Conservation (phyloP, 73 alveolate species). For the Symbiodinium pilosum region DNA sequence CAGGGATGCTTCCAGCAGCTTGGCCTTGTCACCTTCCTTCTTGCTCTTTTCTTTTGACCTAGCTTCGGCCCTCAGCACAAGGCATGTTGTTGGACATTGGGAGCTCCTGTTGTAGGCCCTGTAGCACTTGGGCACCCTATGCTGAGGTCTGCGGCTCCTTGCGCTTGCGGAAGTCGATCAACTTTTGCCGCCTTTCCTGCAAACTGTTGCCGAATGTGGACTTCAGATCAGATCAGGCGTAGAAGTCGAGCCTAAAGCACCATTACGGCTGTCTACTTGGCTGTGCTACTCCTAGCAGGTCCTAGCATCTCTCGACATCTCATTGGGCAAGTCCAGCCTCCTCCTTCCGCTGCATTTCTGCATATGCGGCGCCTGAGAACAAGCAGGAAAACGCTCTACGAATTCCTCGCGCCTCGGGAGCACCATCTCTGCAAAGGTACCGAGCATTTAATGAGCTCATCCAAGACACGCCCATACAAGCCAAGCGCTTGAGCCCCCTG, state of each 20-base stretch:
- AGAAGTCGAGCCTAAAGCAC: no score
- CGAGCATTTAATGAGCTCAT: no score
- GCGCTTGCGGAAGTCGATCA: conserved; percentile 67
- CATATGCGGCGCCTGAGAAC: conserved; percentile 53
- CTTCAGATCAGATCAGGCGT: no score
- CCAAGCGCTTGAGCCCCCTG: background rate
- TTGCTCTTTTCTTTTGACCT: background rate
- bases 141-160: conserved; percentile 25
- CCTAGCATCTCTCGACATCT: background rate
- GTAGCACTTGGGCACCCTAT: no score
- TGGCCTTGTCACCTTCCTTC: background rate
- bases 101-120: no score
- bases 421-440: no score
- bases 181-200: conserved; percentile 66
- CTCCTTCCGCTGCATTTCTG: conserved; percentile 45
- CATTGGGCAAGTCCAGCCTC: conserved; percentile 27
- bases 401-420: no score
- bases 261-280: background rate
- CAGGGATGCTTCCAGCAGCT: background rate
- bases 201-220: no score
- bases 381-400: background rate
- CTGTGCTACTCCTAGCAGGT: background rate
- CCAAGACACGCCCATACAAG: background rate
- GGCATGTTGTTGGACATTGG: no score
- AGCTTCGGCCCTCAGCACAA: background rate